phyloP scores from a whole-genome alignment of 2,329 filamentous ascomycete species.

The Tolypocladium cylindrosporum region DNA sequence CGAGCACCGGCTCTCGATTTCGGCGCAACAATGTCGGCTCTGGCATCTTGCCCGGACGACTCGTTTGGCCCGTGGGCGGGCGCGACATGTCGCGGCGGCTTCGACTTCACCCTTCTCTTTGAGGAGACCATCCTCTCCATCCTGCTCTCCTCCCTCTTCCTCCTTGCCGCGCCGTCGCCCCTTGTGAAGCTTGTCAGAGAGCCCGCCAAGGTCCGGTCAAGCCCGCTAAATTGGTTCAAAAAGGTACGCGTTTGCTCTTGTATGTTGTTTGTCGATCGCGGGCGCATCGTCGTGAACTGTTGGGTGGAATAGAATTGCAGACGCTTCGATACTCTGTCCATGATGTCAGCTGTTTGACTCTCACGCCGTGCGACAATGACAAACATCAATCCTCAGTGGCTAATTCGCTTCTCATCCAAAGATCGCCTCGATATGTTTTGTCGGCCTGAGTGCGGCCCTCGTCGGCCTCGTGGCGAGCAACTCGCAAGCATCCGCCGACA shows the following conservation, averaged over 20 bases:
- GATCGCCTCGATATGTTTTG: slow-evolving; percentile 2
- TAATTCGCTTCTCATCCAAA: background rate
- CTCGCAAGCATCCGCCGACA: background rate
- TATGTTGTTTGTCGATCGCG: background rate
- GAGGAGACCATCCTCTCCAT: slow-evolving; percentile 9
- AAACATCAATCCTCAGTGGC: background rate
- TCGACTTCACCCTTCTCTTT: slow-evolving; percentile 12
- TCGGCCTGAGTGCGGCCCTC: slow-evolving; percentile 1
- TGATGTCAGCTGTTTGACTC: background rate
- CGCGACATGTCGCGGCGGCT: slow-evolving; percentile 8
- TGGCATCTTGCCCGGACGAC: background rate
- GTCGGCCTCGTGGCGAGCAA: background rate
- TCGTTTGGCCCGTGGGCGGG: slow-evolving; percentile 5
- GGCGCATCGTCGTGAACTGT: background rate
- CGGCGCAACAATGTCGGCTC: background rate
- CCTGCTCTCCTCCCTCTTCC: slow-evolving; percentile 1
- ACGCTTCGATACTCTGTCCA: background rate
- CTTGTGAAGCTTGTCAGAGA: background rate
- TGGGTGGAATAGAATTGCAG: background rate
- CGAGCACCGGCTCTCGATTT: background rate
- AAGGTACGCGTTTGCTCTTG: background rate
- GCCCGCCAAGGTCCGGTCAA: slow-evolving; percentile 1
- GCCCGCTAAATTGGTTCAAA: slow-evolving; percentile 1
- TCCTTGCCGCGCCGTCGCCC: background rate
- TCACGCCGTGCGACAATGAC: background rate